Percentiles rank a stretch among this genome's conserved stretches.
Conservation (phyloP, 2,329 filamentous ascomycete species). For the Colletotrichum ledebouriae region DNA sequence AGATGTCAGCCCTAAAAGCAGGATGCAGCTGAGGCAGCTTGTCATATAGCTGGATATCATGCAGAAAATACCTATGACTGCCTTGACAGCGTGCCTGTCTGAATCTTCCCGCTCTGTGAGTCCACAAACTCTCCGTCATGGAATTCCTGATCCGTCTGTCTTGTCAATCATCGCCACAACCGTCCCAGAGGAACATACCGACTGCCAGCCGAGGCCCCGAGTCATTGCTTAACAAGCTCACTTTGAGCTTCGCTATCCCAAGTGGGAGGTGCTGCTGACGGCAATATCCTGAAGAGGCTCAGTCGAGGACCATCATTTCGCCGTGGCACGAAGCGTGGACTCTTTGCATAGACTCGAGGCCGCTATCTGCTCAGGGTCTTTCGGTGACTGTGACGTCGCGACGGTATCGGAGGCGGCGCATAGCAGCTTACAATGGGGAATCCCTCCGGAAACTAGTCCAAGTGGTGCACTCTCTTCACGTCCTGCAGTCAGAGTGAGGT, state of each 20-base stretch:
- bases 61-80: constrained; percentile 14
- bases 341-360: neutral
- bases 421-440: constrained; percentile 4
- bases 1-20: neutral
- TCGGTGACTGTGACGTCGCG: constrained; percentile 5
- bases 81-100: neutral
- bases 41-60: constrained; percentile 11
- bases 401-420: neutral
- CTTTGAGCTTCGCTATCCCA: neutral
- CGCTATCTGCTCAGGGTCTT: neutral
- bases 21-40: neutral
- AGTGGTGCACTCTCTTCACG: constrained; percentile 22
- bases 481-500: constrained; percentile 30
- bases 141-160: neutral
- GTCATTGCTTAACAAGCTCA: neutral
- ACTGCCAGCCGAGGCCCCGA: too few relatives aligned
- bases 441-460: constrained; percentile 19
- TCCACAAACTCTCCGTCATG: neutral
- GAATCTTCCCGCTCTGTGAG: constrained; percentile 1
- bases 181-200: neutral
- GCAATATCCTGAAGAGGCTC: neutral
- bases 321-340: neutral
- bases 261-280: neutral
- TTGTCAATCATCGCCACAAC: constrained; percentile 8
- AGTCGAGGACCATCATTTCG: neutral